Evolutionary conservation across 2,329 filamentous ascomycete species (phyloP), one percentile per base, ranked within the genome.

Genomic region (Septoria petroselini): DNA sequence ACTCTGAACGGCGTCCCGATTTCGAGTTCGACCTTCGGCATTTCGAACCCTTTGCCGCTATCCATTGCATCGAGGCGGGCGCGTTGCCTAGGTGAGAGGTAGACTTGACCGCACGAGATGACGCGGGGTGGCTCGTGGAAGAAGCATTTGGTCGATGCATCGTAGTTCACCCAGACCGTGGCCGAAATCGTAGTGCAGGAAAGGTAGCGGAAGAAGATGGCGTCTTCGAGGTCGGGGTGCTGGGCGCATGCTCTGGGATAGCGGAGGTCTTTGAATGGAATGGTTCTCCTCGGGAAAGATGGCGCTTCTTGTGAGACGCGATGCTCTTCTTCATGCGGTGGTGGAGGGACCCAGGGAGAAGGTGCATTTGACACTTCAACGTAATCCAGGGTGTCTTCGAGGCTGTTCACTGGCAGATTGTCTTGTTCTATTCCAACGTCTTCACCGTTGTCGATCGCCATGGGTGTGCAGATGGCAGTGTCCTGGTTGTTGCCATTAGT

Each of bases 131-230:
- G 18, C 3, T 53, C 35, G 12, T 9, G 15, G 42, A 46, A 58
- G 37, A 53, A 53, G 1, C 42, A 11, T 7, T 42, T 29, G n/a
- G 8, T 15, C 11, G 2, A 14, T 3, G 38, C 30, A 27, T 58
- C 55, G 55, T 60, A 58, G 35, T 60, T 58, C 30, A 45, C 34
- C 58, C 58, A 60, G 51, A 58, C 19, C 11, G 41, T 46, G n/a
- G 48, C 41, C 11, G 15, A 25, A 44, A 60, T 25, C 14, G 51
- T 53, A 31, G 39, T 43, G 18, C 42, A 30, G 6, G 33, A 11
- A 18, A 58, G 23, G 40, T 49, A 58, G 7, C 29, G 27, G 1
- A 39, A 14, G 31, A 51, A 23, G 30, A 60, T 55, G 19, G 50
- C 46, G 15, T 46, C 42, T 9, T 33, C 21, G 11, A 52, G 37